phyloP scores from a whole-genome alignment of 129 eudicot species.

The Arctium lappa region DNA sequence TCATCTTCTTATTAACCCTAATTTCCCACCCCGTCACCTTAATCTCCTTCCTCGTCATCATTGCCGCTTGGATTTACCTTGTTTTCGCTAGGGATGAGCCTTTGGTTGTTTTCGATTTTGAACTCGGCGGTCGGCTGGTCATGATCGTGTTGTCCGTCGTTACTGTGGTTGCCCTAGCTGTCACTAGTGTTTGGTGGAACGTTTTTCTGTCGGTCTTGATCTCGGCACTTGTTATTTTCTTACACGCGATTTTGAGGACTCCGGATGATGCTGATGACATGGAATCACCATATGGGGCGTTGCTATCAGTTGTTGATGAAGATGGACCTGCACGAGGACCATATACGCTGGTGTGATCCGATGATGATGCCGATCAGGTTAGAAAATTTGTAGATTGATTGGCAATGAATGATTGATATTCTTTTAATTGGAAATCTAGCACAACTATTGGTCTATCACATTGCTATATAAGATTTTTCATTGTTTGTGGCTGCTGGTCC shows the following conservation, averaged over 20 bases:
- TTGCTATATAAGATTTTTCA: background rate
- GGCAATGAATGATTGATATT: background rate
- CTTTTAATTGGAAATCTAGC: background rate
- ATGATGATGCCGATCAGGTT: background rate
- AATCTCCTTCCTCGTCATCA: constrained; percentile 30
- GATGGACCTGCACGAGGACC: constrained; percentile 33
- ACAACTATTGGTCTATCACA: background rate
- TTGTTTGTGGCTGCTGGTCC: background rate
- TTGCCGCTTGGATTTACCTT: constrained; percentile 37
- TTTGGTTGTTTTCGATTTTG: constrained; percentile 19
- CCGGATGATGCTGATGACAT: constrained; percentile 41
- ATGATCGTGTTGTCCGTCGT: constrained; percentile 24
- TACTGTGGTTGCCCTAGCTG: constrained; percentile 33
- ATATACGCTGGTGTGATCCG: constrained; percentile 31
- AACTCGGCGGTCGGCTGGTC: constrained; percentile 34
- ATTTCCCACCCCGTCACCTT: constrained; percentile 42
- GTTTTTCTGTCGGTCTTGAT: constrained; percentile 24
- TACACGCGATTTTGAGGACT: constrained; percentile 46
- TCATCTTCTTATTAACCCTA: constrained; percentile 40
- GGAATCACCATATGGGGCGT: constrained; percentile 40
- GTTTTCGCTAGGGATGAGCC: constrained; percentile 38
- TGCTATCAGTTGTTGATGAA: constrained; percentile 43
- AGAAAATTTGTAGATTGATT: background rate
- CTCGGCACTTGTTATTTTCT: constrained; percentile 20
- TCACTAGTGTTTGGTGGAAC: constrained; percentile 38